Conservation (phyloP, 768 basidiomycete species). For the Suillus fuscotomentosus region DNA sequence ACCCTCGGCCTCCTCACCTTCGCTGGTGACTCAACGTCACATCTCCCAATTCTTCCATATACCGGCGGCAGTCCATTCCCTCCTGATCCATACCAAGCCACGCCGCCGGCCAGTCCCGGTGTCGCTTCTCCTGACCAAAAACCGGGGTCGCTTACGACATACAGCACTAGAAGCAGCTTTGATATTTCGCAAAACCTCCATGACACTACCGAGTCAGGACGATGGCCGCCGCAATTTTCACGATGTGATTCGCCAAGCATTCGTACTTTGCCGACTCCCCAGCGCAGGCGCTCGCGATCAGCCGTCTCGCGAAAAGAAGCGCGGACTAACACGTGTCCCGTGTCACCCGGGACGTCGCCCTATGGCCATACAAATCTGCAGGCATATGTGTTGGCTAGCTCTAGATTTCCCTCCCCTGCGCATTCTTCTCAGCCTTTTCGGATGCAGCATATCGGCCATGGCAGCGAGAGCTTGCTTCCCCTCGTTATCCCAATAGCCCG, state of each 20-base stretch:
- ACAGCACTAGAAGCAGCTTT: slow-evolving; percentile 22
- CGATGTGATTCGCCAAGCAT: slow-evolving; percentile 11
- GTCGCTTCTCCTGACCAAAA: slow-evolving; percentile 6
- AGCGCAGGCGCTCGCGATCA: slow-evolving; percentile 33
- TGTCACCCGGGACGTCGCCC: slow-evolving; percentile 27
- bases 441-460: slow-evolving; percentile 24
- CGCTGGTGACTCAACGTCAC: slow-evolving; percentile 27
- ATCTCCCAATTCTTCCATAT: slow-evolving; percentile 30
- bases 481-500: slow-evolving; percentile 8
- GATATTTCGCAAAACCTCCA: slow-evolving; percentile 16
- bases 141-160: slow-evolving; percentile 16
- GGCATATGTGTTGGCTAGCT: slow-evolving; percentile 22
- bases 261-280: slow-evolving; percentile 20
- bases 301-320: slow-evolving; percentile 33
- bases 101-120: slow-evolving; percentile 5
- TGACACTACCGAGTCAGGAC: slow-evolving; percentile 11
- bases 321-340: slow-evolving; percentile 17
- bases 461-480: slow-evolving; percentile 27
- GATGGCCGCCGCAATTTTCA: slow-evolving; percentile 10
- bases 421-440: slow-evolving; percentile 26
- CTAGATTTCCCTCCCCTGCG: slow-evolving; percentile 25
- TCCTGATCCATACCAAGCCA: slow-evolving; percentile 30
- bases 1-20: slow-evolving; percentile 34
- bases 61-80: slow-evolving; percentile 30
- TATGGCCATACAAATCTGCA: slow-evolving; percentile 30